Conservation (phyloP, 495 filamentous ascomycete species). For the Xylaria castorea region DNA sequence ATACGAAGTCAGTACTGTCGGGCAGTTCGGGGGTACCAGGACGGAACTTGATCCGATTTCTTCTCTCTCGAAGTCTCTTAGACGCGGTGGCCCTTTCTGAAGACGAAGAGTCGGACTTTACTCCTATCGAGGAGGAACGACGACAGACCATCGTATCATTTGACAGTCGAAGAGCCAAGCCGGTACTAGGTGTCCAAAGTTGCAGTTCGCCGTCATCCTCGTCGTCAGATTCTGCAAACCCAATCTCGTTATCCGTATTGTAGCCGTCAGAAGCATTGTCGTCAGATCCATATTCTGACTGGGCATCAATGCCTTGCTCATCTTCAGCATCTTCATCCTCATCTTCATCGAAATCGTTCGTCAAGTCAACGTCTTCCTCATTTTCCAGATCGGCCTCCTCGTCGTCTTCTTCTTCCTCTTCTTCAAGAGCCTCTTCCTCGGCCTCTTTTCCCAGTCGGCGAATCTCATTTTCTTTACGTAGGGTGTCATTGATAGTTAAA, state of each 20-base stretch:
- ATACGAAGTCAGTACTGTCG: slow-evolving; percentile 97
- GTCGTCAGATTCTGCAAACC: slow-evolving; percentile 88
- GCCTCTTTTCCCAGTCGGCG: slow-evolving; percentile 87
- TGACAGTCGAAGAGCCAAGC: slow-evolving; percentile 52
- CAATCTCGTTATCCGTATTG: slow-evolving; percentile 94
- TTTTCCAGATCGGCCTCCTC: slow-evolving; percentile 58
- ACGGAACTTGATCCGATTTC: slow-evolving; percentile 63
- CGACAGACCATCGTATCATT: slow-evolving; percentile 46
- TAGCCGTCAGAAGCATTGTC: slow-evolving; percentile 77
- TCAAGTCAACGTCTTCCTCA: slow-evolving; percentile 51
- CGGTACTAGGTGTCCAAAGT: slow-evolving; percentile 76
- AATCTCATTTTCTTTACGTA: slow-evolving; percentile 89
- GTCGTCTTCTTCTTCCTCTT: slow-evolving; percentile 70
- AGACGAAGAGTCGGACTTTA: slow-evolving; percentile 51
- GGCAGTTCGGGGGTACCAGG: slow-evolving; percentile 83
- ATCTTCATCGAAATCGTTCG: slow-evolving; percentile 43
- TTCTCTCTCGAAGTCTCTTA: slow-evolving; percentile 38
- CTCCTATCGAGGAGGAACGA: slow-evolving; percentile 46
- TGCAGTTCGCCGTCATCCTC: slow-evolving; percentile 79
- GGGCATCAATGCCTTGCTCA: slow-evolving; percentile 55
- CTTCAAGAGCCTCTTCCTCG: slow-evolving; percentile 81
- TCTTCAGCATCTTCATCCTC: slow-evolving; percentile 51
- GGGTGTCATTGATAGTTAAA: slow-evolving; percentile 86
- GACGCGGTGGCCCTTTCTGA: slow-evolving; percentile 32
- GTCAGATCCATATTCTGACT: slow-evolving; percentile 67